Evolutionary conservation across 2,329 filamentous ascomycete species (phyloP).

Genomic region (Colletotrichum salicis): DNA sequence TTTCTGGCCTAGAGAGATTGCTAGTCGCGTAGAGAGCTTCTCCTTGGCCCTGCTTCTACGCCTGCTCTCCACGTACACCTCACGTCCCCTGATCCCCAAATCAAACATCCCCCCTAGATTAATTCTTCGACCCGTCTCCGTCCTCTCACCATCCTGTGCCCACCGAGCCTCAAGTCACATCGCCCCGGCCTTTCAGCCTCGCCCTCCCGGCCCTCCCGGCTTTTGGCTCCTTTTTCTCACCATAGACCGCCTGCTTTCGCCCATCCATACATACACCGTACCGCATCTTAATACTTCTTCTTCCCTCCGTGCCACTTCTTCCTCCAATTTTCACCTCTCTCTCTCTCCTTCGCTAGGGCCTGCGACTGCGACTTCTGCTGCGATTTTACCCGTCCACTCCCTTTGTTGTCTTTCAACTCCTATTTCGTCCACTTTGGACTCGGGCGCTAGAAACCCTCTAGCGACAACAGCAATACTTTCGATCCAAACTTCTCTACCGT

Average conservation of each 20-base stretch:
- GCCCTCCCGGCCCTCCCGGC: constrained; percentile 32
- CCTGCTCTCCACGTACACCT: no score
- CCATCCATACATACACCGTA: neutral
- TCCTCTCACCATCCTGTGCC: constrained; percentile 29
- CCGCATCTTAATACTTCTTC: constrained; percentile 21
- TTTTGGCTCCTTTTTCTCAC: constrained; percentile 30
- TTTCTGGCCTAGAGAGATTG: constrained; percentile 29
- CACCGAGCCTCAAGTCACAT: constrained; percentile 26
- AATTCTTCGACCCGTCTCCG: constrained; percentile 19
- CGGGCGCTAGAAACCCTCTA: constrained; percentile 3
- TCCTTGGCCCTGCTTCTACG: constrained; percentile 9
- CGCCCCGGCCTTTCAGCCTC: constrained; percentile 16
- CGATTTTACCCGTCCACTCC: constrained; percentile 27
- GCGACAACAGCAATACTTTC: neutral
- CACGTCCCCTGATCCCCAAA: constrained; percentile 19
- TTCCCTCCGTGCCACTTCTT: neutral
- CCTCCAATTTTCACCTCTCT: neutral
- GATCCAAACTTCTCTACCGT: constrained; percentile 22
- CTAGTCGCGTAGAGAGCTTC: constrained; percentile 29
- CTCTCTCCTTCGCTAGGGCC: constrained; percentile 11
- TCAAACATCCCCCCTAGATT: constrained; percentile 27
- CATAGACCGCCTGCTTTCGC: constrained; percentile 19
- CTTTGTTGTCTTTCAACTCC: constrained; percentile 23
- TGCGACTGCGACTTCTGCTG: constrained; percentile 17
- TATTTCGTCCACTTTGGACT: constrained; percentile 19